Evolutionary conservation across 2,329 filamentous ascomycete species (phyloP).

Genomic region (Monosporascus cannonballus): DNA sequence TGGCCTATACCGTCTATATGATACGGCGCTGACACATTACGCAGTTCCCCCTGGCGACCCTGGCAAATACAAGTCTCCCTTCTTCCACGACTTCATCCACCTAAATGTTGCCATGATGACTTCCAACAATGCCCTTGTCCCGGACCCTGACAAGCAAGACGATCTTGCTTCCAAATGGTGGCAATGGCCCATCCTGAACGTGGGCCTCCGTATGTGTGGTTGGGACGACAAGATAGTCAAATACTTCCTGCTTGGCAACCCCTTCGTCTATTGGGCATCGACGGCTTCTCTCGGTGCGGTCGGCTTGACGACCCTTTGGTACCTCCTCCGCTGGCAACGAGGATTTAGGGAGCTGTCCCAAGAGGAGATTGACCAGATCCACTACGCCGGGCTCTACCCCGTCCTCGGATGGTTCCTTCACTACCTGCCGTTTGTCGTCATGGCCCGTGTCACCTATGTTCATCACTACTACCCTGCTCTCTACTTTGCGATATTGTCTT

Average conservation of each 20-base stretch:
- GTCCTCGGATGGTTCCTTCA: constrained; percentile 92
- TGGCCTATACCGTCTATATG: neutral
- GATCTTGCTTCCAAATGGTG: constrained; percentile 94
- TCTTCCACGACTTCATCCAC: constrained; percentile 96
- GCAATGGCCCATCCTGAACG: constrained; percentile 96
- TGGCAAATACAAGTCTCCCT: constrained; percentile 90
- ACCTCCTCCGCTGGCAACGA: constrained; percentile 90
- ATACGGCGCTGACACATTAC: constrained; percentile 6
- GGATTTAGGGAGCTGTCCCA: constrained; percentile 79
- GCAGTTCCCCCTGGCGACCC: constrained; percentile 82
- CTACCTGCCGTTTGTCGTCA: constrained; percentile 91
- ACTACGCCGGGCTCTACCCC: constrained; percentile 89
- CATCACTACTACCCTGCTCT: constrained; percentile 99
- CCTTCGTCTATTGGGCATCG: constrained; percentile 90
- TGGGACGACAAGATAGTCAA: constrained; percentile 96
- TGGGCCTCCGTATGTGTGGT: constrained; percentile 95
- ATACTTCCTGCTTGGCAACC: constrained; percentile 97
- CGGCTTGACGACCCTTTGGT: constrained; percentile 70
- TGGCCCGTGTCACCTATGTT: constrained; percentile 98
- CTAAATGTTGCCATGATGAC: constrained; percentile 99
- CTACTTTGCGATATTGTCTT: constrained; percentile 89
- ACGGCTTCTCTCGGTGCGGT: constrained; percentile 73
- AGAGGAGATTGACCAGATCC: constrained; percentile 84
- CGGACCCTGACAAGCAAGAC: constrained; percentile 97
- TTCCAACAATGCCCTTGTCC: constrained; percentile 96